phyloP scores from a whole-genome alignment of 805 yeast species.

The Yamadazyma takamatsuzukensis region DNA sequence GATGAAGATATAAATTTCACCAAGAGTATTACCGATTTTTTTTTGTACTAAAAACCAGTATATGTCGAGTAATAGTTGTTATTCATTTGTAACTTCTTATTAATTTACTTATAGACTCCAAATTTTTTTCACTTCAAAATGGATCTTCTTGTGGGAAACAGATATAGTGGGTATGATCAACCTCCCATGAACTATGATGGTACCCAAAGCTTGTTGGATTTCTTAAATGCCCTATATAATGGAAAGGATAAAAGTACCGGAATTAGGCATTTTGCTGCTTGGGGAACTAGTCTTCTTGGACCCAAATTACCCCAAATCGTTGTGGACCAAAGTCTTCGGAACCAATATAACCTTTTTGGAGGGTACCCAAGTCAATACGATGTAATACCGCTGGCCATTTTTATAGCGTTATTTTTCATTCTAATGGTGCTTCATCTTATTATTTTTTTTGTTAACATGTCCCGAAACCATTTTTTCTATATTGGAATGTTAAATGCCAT shows the following conservation, averaged over 20 bases:
- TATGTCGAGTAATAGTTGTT: too few species aligned
- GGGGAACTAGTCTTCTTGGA: constrained; percentile 27
- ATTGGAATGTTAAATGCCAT: constrained; percentile 50
- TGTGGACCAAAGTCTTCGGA: constrained; percentile 29
- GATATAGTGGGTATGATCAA: neutral
- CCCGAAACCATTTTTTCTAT: constrained; percentile 60
- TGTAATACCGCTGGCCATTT: constrained; percentile 57
- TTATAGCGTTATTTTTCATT: constrained; percentile 49
- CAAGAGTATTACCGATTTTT: neutral
- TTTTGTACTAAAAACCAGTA: too few species aligned
- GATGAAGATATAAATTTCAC: neutral
- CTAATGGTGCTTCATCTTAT: constrained; percentile 44
- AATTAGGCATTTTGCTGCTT: constrained; percentile 19
- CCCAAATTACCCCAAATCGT: constrained; percentile 37
- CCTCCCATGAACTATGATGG: constrained; percentile 18
- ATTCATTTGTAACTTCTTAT: too few species aligned
- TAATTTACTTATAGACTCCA: too few species aligned
- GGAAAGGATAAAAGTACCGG: constrained; percentile 29
- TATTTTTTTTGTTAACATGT: constrained; percentile 45
- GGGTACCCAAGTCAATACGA: constrained; percentile 55
- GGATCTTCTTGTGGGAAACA: too few species aligned
- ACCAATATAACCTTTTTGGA: constrained; percentile 57
- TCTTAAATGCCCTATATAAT: constrained; percentile 21
- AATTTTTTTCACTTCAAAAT: too few species aligned
- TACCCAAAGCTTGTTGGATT: constrained; percentile 19